Percentiles rank a stretch among this genome's conserved stretches.
phyloP scores from a whole-genome alignment of 352 stramenopile genomes.

The Phytophthora litchii region DNA sequence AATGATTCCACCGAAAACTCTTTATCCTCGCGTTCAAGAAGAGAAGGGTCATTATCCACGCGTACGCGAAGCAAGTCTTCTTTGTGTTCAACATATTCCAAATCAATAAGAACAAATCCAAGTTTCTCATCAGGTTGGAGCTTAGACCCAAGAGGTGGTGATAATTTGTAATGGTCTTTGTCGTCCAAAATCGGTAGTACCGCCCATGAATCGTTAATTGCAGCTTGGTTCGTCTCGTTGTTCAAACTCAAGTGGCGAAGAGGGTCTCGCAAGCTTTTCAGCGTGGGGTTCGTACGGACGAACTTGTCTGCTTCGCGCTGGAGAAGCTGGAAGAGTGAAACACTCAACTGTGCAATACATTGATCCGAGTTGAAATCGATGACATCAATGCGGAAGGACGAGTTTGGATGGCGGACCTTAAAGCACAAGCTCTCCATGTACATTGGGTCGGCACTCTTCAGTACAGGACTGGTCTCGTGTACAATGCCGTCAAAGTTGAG shows the following conservation, averaged over 20 bases:
- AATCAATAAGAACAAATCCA: constrained; percentile 58
- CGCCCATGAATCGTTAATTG: constrained; percentile 44
- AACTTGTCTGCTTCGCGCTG: constrained; percentile 77
- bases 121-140: constrained; percentile 45
- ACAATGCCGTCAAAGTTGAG: constrained; percentile 68
- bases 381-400: constrained; percentile 68
- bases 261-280: constrained; percentile 51
- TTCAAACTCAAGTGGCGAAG: constrained; percentile 57
- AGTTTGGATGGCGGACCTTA: constrained; percentile 63
- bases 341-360: constrained; percentile 65
- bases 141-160: constrained; percentile 36
- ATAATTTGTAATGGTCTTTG: constrained; percentile 59
- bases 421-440: constrained; percentile 87
- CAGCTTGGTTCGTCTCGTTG: constrained; percentile 38
- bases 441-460: constrained; percentile 88
- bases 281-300: constrained; percentile 50
- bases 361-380: constrained; percentile 87
- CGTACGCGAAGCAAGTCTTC: constrained; percentile 69
- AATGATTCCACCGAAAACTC: constrained; percentile 86
- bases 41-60: constrained; percentile 51
- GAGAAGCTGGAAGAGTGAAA: constrained; percentile 83
- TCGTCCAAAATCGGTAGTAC: constrained; percentile 40
- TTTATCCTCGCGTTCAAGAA: constrained; percentile 71
- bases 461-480: constrained; percentile 82
- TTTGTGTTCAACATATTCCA: constrained; percentile 80